phyloP scores from a whole-genome alignment of 352 stramenopile genomes.

The Achlya hypogyna region DNA sequence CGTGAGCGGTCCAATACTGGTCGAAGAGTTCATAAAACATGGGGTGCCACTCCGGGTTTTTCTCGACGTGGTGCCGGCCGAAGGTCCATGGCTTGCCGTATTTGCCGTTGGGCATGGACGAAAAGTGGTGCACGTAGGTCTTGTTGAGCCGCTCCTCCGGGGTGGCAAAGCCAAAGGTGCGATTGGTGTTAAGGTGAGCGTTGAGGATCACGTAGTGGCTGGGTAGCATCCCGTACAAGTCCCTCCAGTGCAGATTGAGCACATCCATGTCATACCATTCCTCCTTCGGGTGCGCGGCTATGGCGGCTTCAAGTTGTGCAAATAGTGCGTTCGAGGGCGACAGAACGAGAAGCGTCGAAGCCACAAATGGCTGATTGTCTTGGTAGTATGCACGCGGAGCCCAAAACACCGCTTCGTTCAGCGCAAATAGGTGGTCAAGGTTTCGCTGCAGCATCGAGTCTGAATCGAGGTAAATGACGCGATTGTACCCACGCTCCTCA shows the following conservation, averaged over 20 bases:
- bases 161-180: background rate
- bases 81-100: background rate
- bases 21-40: conserved; percentile 16
- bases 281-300: background rate
- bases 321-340: background rate
- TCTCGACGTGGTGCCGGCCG: background rate
- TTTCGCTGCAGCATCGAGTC: conserved; percentile 28
- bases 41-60: background rate
- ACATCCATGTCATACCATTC: conserved; percentile 16
- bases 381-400: conserved; percentile 6
- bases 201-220: conserved; percentile 7
- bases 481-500: conserved; percentile 29
- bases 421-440: conserved; percentile 28
- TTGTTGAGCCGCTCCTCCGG: background rate
- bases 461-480: conserved; percentile 29
- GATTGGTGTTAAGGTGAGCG: background rate
- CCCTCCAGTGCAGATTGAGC: background rate
- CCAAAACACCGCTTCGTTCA: conserved; percentile 1
- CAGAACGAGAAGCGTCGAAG: conserved; percentile 6
- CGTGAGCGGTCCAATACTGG: background rate
- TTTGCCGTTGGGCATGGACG: background rate
- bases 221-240: background rate
- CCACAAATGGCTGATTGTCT: background rate
- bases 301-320: background rate
- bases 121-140: conserved; percentile 16